phyloP scores from a whole-genome alignment of 371 early-diverging fungal genomes.

The Mucor sp. region DNA sequence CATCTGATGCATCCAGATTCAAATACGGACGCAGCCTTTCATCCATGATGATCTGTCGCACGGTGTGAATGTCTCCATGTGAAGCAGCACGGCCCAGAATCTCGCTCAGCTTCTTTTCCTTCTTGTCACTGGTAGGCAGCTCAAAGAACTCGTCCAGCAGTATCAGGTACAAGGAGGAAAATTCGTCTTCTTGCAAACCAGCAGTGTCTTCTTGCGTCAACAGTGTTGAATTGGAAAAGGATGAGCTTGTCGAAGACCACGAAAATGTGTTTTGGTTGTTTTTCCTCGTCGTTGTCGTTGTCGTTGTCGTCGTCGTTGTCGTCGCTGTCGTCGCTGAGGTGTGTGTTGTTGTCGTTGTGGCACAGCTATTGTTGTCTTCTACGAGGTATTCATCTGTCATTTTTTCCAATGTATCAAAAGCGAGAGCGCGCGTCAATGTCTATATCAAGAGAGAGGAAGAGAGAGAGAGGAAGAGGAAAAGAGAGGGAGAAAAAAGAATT shows the following conservation, averaged over 20 bases:
- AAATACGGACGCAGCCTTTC: slow-evolving; percentile 9
- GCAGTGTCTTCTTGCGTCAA: slow-evolving; percentile 1
- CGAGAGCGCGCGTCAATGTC: background rate
- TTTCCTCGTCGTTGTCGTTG: background rate
- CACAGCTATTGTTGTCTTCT: background rate
- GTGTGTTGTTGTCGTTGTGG: background rate
- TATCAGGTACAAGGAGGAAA: background rate
- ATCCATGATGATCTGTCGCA: slow-evolving; percentile 14
- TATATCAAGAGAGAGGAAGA: background rate
- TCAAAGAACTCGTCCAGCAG: background rate
- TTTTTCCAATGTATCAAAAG: background rate
- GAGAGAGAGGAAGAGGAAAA: background rate
- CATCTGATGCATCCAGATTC: slow-evolving; percentile 45
- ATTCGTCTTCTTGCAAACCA: background rate
- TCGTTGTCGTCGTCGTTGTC: background rate
- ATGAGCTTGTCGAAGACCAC: slow-evolving; percentile 22
- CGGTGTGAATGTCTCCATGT: slow-evolving; percentile 14
- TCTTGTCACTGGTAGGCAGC: background rate
- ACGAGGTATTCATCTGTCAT: background rate
- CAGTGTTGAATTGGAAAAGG: slow-evolving; percentile 2
- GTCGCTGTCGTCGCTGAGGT: too few relatives aligned
- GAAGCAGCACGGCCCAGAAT: slow-evolving; percentile 23
- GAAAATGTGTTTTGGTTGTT: slow-evolving; percentile 12
- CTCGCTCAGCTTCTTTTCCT: background rate
- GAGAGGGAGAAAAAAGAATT: background rate